Evolutionary conservation across 306 rosid genomes (phyloP), one percentile per base, ranked within the genome.

Genomic region (Macrotyloma uniflorum): DNA sequence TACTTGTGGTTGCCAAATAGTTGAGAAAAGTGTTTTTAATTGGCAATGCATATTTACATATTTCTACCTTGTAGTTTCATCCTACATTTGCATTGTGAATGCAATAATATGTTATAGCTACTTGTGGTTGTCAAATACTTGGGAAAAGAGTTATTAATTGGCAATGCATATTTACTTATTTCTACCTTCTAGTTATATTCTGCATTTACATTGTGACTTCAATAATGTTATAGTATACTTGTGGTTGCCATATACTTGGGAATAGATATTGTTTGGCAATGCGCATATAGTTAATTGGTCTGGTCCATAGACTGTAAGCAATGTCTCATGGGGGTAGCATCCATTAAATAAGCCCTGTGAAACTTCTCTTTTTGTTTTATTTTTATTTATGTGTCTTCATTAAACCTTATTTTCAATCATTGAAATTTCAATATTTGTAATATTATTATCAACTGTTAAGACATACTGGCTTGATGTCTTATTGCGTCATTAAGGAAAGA

Each of bases 41-140:
- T 69, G 63, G 51, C 35, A 38, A 33, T 80, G 32, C 43, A 36
- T 10, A 47, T 42, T 33, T 8, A 38, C 43, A 59, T 76, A 2
- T 53, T 57, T 57, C 28, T 19, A 30, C 30, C 82, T 46, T 73
- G 5, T 69, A 32, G 70, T 59, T 73, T 62, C 51, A 13, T 73
- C 58, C 8, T 9, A 38, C 11, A 38, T 9, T 42, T 76, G 18
- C 28, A 50, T 35, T 72, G 13, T 76, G 30, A 46, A 35, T 54
- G 30, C 1, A 7, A 47, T 47, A 67, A 20, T 64, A 4, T 35
- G 8, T 45, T 45, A 15, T 14, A 4, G 18, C 22, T 35, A 16
- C 53, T 19, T 19, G 1, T 55, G 45, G 35, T 23, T 23, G 16
- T 32, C 43, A 15, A 35, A 55, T 72, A 16, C 40, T 57, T 57